Conservation (phyloP, 768 basidiomycete genomes). For the Phaffia australis region DNA sequence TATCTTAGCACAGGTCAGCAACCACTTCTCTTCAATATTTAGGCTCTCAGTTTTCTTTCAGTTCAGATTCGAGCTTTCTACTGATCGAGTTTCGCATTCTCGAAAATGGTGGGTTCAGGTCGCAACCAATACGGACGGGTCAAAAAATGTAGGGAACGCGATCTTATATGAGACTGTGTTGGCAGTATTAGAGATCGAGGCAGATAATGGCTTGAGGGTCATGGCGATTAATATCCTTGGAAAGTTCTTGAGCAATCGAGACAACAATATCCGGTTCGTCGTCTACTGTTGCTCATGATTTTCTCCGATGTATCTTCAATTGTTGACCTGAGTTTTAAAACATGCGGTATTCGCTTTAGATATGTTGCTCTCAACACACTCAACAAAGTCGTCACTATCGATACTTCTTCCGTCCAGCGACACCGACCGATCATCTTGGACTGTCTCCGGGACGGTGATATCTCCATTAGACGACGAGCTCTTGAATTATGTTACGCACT, state of each 20-base stretch:
- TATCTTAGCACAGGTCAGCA: conserved; percentile 75
- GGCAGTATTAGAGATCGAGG: conserved; percentile 92
- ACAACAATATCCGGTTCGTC: conserved; percentile 90
- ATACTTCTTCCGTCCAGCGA: conserved; percentile 94
- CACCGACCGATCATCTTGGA: conserved; percentile 98
- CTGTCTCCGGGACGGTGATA: conserved; percentile 96
- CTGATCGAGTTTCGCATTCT: background rate
- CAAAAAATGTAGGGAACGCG: conserved; percentile 96
- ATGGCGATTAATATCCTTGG: conserved; percentile 99
- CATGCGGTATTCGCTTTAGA: conserved; percentile 40
- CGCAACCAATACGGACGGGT: conserved; percentile 95
- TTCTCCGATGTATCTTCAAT: background rate
- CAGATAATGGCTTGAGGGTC: conserved; percentile 85
- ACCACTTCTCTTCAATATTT: background rate
- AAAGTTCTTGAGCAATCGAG: conserved; percentile 91
- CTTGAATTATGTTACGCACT: conserved; percentile 94
- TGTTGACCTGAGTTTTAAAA: background rate
- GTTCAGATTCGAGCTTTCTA: background rate
- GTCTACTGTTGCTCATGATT: background rate
- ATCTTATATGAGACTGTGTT: conserved; percentile 96
- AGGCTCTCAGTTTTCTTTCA: background rate
- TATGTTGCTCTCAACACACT: conserved; percentile 97
- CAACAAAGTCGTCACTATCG: conserved; percentile 95
- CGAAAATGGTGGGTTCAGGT: conserved; percentile 46
- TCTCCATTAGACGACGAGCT: conserved; percentile 92